phyloP scores from a whole-genome alignment of 352 stramenopile genomes.

The Globisporangium takayamanum region DNA sequence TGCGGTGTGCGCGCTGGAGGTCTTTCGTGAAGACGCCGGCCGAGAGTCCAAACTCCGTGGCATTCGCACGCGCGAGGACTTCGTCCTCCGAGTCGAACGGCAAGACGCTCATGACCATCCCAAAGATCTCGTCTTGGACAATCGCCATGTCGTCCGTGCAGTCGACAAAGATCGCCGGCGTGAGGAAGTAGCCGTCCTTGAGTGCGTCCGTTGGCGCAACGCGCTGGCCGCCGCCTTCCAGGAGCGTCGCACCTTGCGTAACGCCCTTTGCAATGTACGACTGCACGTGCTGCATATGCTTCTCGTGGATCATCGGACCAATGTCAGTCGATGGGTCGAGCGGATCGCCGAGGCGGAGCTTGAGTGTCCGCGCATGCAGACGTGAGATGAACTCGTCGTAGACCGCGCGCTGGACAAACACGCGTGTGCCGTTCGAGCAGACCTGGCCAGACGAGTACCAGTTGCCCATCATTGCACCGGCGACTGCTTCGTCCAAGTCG shows the following conservation, averaged over 20 bases:
- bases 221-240: slow-evolving; percentile 47
- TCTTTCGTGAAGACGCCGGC: slow-evolving; percentile 85
- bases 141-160: slow-evolving; percentile 86
- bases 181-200: slow-evolving; percentile 83
- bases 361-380: slow-evolving; percentile 74
- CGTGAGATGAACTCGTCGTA: slow-evolving; percentile 74
- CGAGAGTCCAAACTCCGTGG: slow-evolving; percentile 72
- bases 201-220: slow-evolving; percentile 34
- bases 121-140: slow-evolving; percentile 78
- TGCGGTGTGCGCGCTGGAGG: slow-evolving; percentile 66
- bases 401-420: slow-evolving; percentile 85
- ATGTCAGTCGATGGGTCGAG: slow-evolving; percentile 76
- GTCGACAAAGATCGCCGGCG: slow-evolving; percentile 89
- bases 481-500: slow-evolving; percentile 75
- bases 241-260: slow-evolving; percentile 49
- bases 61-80: slow-evolving; percentile 73
- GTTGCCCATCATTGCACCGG: slow-evolving; percentile 78
- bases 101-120: slow-evolving; percentile 77
- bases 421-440: slow-evolving; percentile 86
- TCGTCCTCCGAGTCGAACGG: slow-evolving; percentile 75
- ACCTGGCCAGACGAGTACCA: slow-evolving; percentile 88
- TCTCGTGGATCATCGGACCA: slow-evolving; percentile 81
- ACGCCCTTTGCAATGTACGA: slow-evolving; percentile 57
- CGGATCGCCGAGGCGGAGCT: slow-evolving; percentile 79
- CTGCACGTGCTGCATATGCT: slow-evolving; percentile 75